Evolutionary conservation across 805 yeast species (phyloP).

Genomic region (Starmerella gropengiesseri): DNA sequence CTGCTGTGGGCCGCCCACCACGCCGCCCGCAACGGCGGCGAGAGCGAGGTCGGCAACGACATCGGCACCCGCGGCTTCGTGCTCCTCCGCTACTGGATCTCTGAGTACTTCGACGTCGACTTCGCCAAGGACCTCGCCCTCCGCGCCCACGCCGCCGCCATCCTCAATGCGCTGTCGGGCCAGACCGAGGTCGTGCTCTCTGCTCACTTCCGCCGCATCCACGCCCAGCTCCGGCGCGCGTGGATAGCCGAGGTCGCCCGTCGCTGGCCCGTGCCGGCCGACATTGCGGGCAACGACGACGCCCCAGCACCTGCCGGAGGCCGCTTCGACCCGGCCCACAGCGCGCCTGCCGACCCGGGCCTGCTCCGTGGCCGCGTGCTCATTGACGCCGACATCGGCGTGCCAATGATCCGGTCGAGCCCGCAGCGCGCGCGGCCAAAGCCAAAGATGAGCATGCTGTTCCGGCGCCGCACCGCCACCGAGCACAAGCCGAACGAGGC

Average conservation of each 20-base stretch:
- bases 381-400: constrained; percentile 22
- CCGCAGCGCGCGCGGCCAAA: constrained; percentile 15
- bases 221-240: constrained; percentile 38
- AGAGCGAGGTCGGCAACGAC: constrained; percentile 44
- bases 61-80: constrained; percentile 76
- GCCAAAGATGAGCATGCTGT: constrained; percentile 12
- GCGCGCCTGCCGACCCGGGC: neutral
- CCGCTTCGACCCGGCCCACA: constrained; percentile 7
- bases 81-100: constrained; percentile 76
- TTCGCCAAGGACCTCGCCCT: constrained; percentile 47
- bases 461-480: neutral
- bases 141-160: constrained; percentile 27
- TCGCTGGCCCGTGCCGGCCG: constrained; percentile 27
- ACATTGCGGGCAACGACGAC: constrained; percentile 19
- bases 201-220: constrained; percentile 29
- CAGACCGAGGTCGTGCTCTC: constrained; percentile 24
- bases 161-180: constrained; percentile 20
- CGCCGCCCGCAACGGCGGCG: constrained; percentile 23
- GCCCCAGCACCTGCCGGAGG: constrained; percentile 30
- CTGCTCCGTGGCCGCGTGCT: constrained; percentile 26
- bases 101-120: constrained; percentile 80
- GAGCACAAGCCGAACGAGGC: neutral
- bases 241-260: constrained; percentile 37
- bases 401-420: constrained; percentile 19
- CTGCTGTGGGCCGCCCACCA: constrained; percentile 57